Evolutionary conservation across 306 rosid genomes (phyloP), one percentile per base, ranked within the genome.

Genomic region (Vigna radiata): DNA sequence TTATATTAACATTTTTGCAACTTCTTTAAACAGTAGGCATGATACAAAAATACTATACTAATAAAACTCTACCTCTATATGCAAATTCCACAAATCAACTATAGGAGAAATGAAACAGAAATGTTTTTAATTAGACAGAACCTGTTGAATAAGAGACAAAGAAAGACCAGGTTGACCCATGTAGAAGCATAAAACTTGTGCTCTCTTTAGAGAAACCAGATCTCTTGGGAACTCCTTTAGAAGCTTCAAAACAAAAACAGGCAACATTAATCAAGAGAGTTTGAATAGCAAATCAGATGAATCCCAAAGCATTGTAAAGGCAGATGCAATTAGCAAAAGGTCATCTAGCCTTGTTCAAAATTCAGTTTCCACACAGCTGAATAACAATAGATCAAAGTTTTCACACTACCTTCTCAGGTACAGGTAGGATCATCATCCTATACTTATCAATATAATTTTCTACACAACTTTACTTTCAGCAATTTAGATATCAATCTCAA

Each of bases 171-270:
- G 86, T 65, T 77, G 82, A 36, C 88, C 97, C 92, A 79, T 85
- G 92, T 84, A 90, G 86, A 95, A 92, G 88, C 90, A 89, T 48
- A 92, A 31, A 66, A 86, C 23, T 87, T 95, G 97, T 21, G 85
- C 97, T 82, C 97, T 87, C 91, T 92, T 92, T 72, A 92, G 84
- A 69, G 98, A 85, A 49, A 47, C 75, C 78, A 95, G 77, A 86
- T 95, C 98, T 85, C 83, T 92, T 61, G 98, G 98, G 53, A 88
- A 95, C 58, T 80, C 82, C 79, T 88, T 84, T 46, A 95, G 79
- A 64, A 87, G 89, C 98, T 94, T 86, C 68, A 79, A 79, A 75
- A 50, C 56, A 76, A 72, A 79, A 81, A 50, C 41, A 76, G n/a
- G 68, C 27, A 13, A 5, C 31, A 64, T 79, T 67, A 76, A 23